Base-by-base conservation (phyloP, 1,284 basidiomycete genomes). In the Heterobasidion annosum region DNA sequence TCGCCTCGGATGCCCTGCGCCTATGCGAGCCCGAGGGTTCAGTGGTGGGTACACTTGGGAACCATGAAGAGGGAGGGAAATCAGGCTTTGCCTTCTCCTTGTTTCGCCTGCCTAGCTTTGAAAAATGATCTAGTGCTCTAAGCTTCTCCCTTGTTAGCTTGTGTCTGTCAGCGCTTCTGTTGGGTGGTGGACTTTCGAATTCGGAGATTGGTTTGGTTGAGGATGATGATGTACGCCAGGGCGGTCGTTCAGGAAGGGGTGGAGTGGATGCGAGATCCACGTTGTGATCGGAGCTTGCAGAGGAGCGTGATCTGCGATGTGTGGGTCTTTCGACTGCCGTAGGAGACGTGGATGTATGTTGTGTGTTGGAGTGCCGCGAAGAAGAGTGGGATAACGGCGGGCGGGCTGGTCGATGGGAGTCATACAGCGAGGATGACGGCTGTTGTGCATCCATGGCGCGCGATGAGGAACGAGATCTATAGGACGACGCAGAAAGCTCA, bases 71-170 rank as follows among this genome's bases (percentile, higher is more conserved):
- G 4, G 53, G 1, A 8, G 35, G 13, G 13, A 56, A 33, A 15
- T 54, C 16, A 8, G 33, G 40, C 18, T 47, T 47, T 16, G 10
- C 25, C 12, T 47, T 47, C 34, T 35, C 52, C 52, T 54, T 59
- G 1, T 55, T 52, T 15, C 56, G 59, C 51, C 58, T 52, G 34
- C 59, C 59, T 12, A 60, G 59, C 46, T 54, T 59, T 33, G 59
- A 53, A 47, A 60, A 60, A 19, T 57, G 37, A 37, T 60, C 59
- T 13, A 60, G n/a, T n/a, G 59, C 59, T 19, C 54, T 53, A 10
- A 60, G 37, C 46, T 57, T 60, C 12, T 53, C 45, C 19, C 47
- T 35, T 2, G 58, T 58, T 12, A 59, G 57, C 6, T 43, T 51
- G 10, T 42, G 35, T 15, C 54, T 40, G 37, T 10, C n/a, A 10